Percentiles rank a stretch among this genome's conserved stretches.
Conservation (phyloP, 2,329 filamentous ascomycete species). For the Diaporthe capsici region DNA sequence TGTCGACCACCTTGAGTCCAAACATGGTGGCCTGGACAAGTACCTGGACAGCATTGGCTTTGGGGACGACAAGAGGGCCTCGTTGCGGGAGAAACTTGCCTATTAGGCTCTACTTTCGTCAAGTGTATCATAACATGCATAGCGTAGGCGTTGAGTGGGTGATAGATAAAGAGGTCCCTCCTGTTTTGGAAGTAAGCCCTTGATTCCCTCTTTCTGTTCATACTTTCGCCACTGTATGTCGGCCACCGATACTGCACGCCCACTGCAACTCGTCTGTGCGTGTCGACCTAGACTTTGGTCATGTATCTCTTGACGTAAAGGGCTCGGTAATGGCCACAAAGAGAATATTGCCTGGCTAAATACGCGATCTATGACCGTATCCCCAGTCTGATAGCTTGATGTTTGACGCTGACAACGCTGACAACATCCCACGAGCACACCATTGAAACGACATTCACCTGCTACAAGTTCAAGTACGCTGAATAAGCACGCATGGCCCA, state of each 20-base stretch:
- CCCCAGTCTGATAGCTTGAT: no score
- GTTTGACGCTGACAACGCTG: no score
- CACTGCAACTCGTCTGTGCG: background rate
- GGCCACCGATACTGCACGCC: background rate
- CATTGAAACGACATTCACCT: background rate
- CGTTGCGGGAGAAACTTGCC: constrained; percentile 58
- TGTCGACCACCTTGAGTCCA: constrained; percentile 67
- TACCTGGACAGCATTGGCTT: constrained; percentile 79
- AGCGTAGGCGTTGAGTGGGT: background rate
- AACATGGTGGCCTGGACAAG: constrained; percentile 74
- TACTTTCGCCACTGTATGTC: background rate
- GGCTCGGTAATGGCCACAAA: background rate
- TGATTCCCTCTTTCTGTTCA: background rate
- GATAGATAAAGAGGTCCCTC: background rate
- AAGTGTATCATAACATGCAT: background rate
- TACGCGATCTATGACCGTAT: background rate
- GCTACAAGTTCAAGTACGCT: background rate
- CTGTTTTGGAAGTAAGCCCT: no score
- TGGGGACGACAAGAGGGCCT: constrained; percentile 55
- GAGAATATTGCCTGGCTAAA: no score
- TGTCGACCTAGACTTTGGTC: background rate
- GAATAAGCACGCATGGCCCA: no score
- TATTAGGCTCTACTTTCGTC: constrained; percentile 50
- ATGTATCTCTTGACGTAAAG: background rate
- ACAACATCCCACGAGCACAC: background rate